phyloP scores from a whole-genome alignment of 1,284 basidiomycete genomes.

The Cutaneotrichosporon cutaneum region DNA sequence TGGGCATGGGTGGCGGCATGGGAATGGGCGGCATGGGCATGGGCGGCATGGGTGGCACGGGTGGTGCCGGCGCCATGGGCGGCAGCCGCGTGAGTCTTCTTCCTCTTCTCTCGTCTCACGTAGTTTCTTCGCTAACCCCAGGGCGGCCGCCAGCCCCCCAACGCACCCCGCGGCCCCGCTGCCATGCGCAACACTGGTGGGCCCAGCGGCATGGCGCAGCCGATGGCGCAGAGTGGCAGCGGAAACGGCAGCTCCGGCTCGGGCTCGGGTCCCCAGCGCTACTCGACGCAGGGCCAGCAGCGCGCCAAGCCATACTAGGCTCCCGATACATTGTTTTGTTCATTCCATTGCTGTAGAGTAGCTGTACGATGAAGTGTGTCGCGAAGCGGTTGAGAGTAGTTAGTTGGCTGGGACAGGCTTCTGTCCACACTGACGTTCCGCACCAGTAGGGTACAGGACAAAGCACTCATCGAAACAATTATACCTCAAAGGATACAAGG shows the following conservation, averaged over 20 bases:
- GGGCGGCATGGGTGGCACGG: constrained; percentile 38
- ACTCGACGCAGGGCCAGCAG: constrained; percentile 50
- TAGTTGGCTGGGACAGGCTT: no score
- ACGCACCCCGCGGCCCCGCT: constrained; percentile 53
- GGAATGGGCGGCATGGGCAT: constrained; percentile 51
- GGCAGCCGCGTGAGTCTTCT: constrained; percentile 27
- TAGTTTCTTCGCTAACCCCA: constrained; percentile 4
- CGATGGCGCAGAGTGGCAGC: constrained; percentile 55
- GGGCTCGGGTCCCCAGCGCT: constrained; percentile 66
- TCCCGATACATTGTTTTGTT: neutral
- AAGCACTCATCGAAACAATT: neutral
- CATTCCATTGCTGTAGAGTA: neutral
- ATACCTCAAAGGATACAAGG: constrained; percentile 4
- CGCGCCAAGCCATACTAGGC: constrained; percentile 48
- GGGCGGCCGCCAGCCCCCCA: constrained; percentile 31
- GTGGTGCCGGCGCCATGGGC: constrained; percentile 37
- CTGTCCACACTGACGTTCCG: no score
- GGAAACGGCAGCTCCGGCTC: constrained; percentile 56
- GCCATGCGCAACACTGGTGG: constrained; percentile 49
- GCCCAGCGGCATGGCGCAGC: constrained; percentile 48
- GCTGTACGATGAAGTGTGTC: neutral
- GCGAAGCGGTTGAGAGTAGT: neutral
- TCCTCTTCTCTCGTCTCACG: no score
- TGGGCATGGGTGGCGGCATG: constrained; percentile 24
- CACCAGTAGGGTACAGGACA: no score